Evolutionary conservation across 2,329 filamentous ascomycete species (phyloP).

Genomic region (Corynespora cassiicola): DNA sequence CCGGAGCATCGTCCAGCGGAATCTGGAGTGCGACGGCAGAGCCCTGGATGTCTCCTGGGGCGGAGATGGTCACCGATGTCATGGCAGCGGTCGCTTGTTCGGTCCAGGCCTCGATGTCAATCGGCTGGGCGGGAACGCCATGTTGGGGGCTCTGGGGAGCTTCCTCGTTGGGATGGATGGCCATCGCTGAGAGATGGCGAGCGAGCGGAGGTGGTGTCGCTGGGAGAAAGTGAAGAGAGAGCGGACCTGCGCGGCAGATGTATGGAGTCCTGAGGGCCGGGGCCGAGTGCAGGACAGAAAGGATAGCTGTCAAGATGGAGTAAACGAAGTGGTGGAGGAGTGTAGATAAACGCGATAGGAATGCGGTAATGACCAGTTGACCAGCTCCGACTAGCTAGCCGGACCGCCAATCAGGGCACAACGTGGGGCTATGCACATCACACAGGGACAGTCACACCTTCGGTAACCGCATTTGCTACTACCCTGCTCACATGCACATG

Average conservation of each 20-base stretch:
- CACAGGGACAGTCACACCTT: constrained; percentile 18
- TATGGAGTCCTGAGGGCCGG: constrained; percentile 1
- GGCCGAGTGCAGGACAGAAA: neutral
- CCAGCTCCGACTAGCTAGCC: constrained; percentile 1
- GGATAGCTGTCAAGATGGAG: constrained; percentile 1
- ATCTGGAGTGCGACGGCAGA: constrained; percentile 73
- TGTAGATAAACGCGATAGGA: constrained; percentile 10
- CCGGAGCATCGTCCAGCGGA: constrained; percentile 68
- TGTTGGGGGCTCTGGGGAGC: constrained; percentile 27
- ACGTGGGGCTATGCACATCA: constrained; percentile 25
- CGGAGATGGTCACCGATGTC: constrained; percentile 47
- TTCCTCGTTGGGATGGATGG: constrained; percentile 43
- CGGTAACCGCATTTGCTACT: constrained; percentile 18
- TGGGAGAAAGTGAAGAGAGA: neutral
- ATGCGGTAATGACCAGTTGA: neutral
- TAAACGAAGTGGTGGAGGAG: constrained; percentile 1
- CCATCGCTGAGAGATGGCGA: constrained; percentile 4
- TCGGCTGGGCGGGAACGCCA: constrained; percentile 30
- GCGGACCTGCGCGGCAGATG: constrained; percentile 5
- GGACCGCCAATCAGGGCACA: constrained; percentile 31
- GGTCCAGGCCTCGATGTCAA: constrained; percentile 57
- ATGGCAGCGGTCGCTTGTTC: constrained; percentile 53
- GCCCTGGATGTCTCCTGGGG: constrained; percentile 50
- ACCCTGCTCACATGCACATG: too few species aligned
- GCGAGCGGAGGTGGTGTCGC: neutral